Percentiles rank a stretch among this genome's conserved stretches.
phyloP scores from a whole-genome alignment of 139 green algal genomes.

The Micractinium conductrix region DNA sequence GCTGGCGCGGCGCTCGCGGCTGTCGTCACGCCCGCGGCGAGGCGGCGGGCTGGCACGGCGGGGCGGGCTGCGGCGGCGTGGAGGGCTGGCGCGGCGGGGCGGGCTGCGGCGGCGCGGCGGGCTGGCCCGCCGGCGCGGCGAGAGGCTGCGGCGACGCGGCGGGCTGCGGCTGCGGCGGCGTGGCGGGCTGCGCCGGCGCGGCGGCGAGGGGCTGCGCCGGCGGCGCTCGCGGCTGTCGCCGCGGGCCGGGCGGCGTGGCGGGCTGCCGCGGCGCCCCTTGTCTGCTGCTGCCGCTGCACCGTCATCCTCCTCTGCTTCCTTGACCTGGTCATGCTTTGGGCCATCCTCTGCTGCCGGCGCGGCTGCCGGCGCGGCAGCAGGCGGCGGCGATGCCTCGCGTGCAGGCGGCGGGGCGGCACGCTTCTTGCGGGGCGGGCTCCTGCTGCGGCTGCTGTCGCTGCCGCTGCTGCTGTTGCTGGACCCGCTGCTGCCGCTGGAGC shows the following conservation, averaged over 20 bases:
- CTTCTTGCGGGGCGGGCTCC: slow-evolving; percentile 18
- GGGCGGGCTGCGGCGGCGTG: too few species aligned
- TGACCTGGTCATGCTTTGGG: not conserved
- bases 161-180: slow-evolving; percentile 1
- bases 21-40: too few species aligned
- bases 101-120: too few species aligned
- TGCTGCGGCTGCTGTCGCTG: slow-evolving; percentile 19
- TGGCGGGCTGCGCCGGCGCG: not conserved
- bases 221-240: not conserved
- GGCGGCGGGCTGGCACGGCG: too few species aligned
- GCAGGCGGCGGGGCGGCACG: slow-evolving; percentile 37
- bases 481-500: slow-evolving; percentile 21
- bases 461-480: not conserved
- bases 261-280: not conserved
- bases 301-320: not conserved
- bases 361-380: not conserved
- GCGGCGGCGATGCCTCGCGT: not conserved
- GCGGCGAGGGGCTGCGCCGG: not conserved
- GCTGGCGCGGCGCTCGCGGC: not conserved
- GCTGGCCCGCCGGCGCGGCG: not conserved
- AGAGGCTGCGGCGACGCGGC: not conserved
- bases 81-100: not conserved
- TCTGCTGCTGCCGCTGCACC: not conserved
- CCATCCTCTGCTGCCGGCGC: slow-evolving; percentile 16
- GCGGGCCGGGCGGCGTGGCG: not conserved